phyloP scores from a whole-genome alignment of 306 rosid genomes.

The Astragalus glycyphyllos region DNA sequence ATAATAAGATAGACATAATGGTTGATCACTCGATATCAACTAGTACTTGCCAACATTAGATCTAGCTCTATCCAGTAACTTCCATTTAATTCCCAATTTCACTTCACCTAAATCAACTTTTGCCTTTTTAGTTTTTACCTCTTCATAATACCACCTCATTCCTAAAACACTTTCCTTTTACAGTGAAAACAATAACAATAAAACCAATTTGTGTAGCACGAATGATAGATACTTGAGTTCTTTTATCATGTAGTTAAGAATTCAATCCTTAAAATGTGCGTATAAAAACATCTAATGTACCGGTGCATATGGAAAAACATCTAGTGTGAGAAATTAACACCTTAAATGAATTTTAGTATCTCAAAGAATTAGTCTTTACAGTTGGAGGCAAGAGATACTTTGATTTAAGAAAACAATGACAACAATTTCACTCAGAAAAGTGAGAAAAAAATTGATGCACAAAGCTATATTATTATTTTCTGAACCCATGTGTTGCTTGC shows the following conservation, averaged over 20 bases:
- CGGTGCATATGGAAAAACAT: too few species aligned
- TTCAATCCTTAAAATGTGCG: too few species aligned
- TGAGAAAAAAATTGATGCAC: conserved; percentile 9
- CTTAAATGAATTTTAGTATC: too few species aligned
- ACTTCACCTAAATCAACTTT: conserved; percentile 6
- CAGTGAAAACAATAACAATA: not conserved
- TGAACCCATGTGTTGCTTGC: too few species aligned
- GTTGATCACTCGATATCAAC: conserved; percentile 15
- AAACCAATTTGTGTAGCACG: too few species aligned
- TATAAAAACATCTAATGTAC: too few species aligned
- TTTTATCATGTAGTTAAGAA: too few species aligned
- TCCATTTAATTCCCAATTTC: conserved; percentile 30
- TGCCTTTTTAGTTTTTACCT: not conserved
- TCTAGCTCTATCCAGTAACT: conserved; percentile 33
- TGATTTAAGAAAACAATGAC: not conserved
- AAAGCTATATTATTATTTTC: not conserved
- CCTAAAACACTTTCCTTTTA: not conserved
- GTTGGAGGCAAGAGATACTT: too few species aligned
- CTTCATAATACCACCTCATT: conserved; percentile 35
- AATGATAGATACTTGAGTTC: too few species aligned
- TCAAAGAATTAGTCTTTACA: too few species aligned
- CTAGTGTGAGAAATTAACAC: too few species aligned
- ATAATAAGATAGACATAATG: conserved; percentile 15
- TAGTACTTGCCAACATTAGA: conserved; percentile 7
- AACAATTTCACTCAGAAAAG: conserved; percentile 32